Evolutionary conservation across 1,139 yeast genomes (phyloP), one percentile per base, ranked within the genome.

Genomic region (Pneumocystis jirovecii): DNA sequence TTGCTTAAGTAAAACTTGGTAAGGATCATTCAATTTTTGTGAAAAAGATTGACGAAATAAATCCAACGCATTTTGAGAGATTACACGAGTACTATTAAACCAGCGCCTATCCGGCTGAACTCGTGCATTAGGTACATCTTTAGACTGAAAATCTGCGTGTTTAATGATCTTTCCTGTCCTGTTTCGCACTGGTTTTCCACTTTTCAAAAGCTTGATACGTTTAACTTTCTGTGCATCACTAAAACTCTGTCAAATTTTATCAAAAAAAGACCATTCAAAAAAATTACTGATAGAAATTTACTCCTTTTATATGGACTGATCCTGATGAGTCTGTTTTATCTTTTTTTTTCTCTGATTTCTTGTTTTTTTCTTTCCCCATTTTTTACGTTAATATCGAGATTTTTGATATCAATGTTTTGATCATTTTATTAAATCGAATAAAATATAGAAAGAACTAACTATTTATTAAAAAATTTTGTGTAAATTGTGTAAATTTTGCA

Each of bases 51-150:
- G 95, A 75, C 98, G 82, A 78, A 93, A 93, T 77, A 93, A 97
- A 60, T 87, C 80, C 73, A 93, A 80, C 0, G 98, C 96, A 79
- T 95, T 97, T 75, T 93, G 98, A 1, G 97, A 93, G 73, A 93
- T 93, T 61, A 93, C 98, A 73, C 98, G 83, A 37, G 98, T 90
- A 76, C 90, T 93, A 65, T 97, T 97, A 74, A 93, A 95, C 98
- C 98, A 93, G 73, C 93, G 84, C 74, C 96, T 83, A 75, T 93
- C 91, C 4, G 98, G 98, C 74, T 89, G 96, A 62, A 93, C 95
- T 70, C 98, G 81, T 0, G 97, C 98, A 69, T 81, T 84, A 25
- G 97, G 97, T 44, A 89, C 81, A 70, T 90, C 95, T 2, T 90
- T 85, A 70, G 89, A 86, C 75, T 93, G 98, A 68, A 91, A 82